These are phyloP conservation scores for Plantago coronopus DNA, from an alignment of 305 asterid genomes.

Conservation along the genomic window DNA sequence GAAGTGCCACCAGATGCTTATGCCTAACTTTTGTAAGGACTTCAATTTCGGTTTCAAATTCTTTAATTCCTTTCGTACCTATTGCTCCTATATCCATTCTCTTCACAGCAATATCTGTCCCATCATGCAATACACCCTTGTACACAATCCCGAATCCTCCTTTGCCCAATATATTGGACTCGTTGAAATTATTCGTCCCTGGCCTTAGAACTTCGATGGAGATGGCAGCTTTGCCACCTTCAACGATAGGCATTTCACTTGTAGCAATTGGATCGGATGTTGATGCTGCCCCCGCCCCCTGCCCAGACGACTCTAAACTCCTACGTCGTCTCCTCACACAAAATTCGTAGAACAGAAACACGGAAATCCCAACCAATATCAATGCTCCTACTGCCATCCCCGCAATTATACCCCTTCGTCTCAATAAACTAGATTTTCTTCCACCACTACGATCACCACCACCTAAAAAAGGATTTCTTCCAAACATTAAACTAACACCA, in stretches of 20 bases:
- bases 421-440: too few relatives aligned
- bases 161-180: slow-evolving; percentile 53
- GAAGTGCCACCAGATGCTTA: slow-evolving; percentile 64
- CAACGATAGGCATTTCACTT: slow-evolving; percentile 35
- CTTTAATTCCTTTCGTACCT: slow-evolving; percentile 55
- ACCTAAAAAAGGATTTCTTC: too few relatives aligned
- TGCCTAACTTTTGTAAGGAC: slow-evolving; percentile 76
- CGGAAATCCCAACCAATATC: too few relatives aligned
- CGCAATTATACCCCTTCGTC: too few relatives aligned
- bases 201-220: slow-evolving; percentile 53
- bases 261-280: slow-evolving; percentile 16
- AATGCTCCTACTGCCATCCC: too few relatives aligned
- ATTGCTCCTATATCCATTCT: slow-evolving; percentile 55
- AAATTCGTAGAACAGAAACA: too few relatives aligned
- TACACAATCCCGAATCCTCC: slow-evolving; percentile 87
- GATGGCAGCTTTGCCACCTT: slow-evolving; percentile 40
- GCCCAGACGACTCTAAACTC: too few relatives aligned
- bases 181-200: slow-evolving; percentile 53
- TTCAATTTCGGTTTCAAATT: slow-evolving; percentile 74
- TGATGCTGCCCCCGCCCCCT: slow-evolving; percentile 18
- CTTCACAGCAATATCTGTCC: slow-evolving; percentile 72
- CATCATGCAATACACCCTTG: slow-evolving; percentile 57
- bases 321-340: too few relatives aligned
- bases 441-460: too few relatives aligned
- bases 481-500: too few relatives aligned